Conservation (phyloP, 2,329 filamentous ascomycete genomes). For the Colletotrichum somersetense region DNA sequence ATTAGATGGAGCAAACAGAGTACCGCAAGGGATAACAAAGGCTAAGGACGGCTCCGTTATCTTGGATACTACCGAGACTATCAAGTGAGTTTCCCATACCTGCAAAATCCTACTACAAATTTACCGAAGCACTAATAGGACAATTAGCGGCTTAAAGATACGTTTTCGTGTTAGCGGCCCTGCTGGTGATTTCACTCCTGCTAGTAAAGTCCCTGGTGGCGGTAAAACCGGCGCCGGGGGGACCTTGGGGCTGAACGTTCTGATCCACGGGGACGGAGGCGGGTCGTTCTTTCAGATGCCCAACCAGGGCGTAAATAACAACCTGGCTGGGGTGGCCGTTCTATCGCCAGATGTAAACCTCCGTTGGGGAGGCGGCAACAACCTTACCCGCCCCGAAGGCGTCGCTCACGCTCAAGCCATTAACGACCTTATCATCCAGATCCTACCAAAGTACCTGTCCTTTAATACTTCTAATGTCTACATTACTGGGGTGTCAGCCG, state of each 20-base stretch:
- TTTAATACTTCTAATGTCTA: conserved; percentile 65
- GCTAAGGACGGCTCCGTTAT: conserved; percentile 68
- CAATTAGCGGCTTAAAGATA: conserved; percentile 60
- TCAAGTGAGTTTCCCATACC: conserved; percentile 55
- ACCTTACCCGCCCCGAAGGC: conserved; percentile 66
- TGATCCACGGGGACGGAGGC: conserved; percentile 71
- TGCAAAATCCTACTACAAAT: too few species aligned
- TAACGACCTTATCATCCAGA: conserved; percentile 61
- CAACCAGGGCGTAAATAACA: conserved; percentile 64
- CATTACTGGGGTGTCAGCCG: conserved; percentile 70
- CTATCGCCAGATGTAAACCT: conserved; percentile 66
- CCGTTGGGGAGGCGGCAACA: conserved; percentile 69
- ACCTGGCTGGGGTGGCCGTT: conserved; percentile 64
- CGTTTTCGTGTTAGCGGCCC: conserved; percentile 69
- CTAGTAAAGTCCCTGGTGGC: conserved; percentile 57
- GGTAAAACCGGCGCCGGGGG: conserved; percentile 46
- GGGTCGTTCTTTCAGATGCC: conserved; percentile 70
- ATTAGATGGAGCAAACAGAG: conserved; percentile 47
- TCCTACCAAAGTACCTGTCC: conserved; percentile 65
- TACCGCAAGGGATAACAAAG: conserved; percentile 53
- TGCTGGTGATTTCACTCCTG: conserved; percentile 63
- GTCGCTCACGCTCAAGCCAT: conserved; percentile 68
- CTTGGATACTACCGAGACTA: conserved; percentile 58
- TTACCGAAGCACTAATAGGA: not conserved
- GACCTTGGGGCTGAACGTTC: conserved; percentile 64